phyloP scores from a whole-genome alignment of 345 rosid species.

The Arabidopsis arenosa region DNA sequence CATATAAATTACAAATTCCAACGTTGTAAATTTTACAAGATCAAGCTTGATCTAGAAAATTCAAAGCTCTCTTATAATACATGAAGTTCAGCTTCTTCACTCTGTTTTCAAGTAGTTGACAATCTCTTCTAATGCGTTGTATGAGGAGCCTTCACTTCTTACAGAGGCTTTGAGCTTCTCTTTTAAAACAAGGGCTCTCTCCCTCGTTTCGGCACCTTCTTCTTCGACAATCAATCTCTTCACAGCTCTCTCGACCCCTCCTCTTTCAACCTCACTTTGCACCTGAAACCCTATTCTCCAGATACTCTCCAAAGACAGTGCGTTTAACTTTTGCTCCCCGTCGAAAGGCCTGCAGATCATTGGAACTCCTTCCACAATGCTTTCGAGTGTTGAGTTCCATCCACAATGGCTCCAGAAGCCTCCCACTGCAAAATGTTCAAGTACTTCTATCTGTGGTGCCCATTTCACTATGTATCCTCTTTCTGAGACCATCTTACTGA shows the following conservation, averaged over 20 bases:
- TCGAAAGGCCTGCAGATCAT: conserved; percentile 42
- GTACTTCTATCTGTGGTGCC: conserved; percentile 62
- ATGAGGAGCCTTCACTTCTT: conserved; percentile 33
- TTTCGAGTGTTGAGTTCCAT: conserved; percentile 45
- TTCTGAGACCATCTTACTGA: conserved; percentile 38
- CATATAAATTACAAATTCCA: neutral
- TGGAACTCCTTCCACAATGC: conserved; percentile 43
- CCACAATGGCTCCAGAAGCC: conserved; percentile 50
- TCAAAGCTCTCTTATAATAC: neutral
- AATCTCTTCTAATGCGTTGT: conserved; percentile 26
- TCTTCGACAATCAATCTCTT: conserved; percentile 17
- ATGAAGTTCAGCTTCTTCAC: conserved; percentile 3
- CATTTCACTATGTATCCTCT: conserved; percentile 54
- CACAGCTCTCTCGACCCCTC: conserved; percentile 10
- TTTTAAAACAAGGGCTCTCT: conserved; percentile 13
- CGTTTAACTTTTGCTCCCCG: conserved; percentile 41
- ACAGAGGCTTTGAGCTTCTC: conserved; percentile 17
- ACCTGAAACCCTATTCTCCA: conserved; percentile 23
- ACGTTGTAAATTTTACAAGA: neutral
- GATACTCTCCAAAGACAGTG: conserved; percentile 12
- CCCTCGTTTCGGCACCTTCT: conserved; percentile 21
- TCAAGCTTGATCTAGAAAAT: neutral
- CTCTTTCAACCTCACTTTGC: conserved; percentile 19
- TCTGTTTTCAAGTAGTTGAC: conserved; percentile 1
- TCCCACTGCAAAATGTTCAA: conserved; percentile 54